Evolutionary conservation across 2,329 filamentous ascomycete genomes (phyloP).

Genomic region (Paraphaeosphaeria sporulosa): DNA sequence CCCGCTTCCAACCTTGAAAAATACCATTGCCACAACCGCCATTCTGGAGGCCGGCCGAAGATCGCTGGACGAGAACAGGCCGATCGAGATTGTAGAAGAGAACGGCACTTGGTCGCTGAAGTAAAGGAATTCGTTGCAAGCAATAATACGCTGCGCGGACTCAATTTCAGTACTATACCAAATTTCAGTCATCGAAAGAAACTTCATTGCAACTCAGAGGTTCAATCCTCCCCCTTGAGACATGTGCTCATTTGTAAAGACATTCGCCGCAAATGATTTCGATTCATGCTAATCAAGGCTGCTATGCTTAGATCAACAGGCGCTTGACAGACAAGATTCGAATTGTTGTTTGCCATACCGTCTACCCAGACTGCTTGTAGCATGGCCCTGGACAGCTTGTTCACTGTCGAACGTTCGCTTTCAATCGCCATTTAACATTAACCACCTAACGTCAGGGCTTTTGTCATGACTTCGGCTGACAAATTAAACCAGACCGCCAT

Average conservation of each 20-base stretch:
- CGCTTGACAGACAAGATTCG: no score
- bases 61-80: slow-evolving; percentile 82
- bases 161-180: background rate
- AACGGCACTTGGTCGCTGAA: slow-evolving; percentile 73
- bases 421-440: no score
- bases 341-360: no score
- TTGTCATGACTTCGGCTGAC: background rate
- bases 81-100: slow-evolving; percentile 75
- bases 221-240: no score
- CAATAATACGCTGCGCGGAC: background rate
- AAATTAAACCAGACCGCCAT: background rate
- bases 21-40: slow-evolving; percentile 90
- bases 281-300: no score
- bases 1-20: slow-evolving; percentile 82
- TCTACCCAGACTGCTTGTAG: no score
- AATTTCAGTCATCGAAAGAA: background rate
- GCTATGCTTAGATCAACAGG: no score
- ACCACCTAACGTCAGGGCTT: no score
- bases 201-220: background rate
- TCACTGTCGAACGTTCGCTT: no score
- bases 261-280: no score
- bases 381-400: no score
- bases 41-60: slow-evolving; percentile 87
- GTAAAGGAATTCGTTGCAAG: slow-evolving; percentile 37
- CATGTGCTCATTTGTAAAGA: no score